Evolutionary conservation across 2,329 filamentous ascomycete species (phyloP).

Genomic region (Colletotrichum truncatum): DNA sequence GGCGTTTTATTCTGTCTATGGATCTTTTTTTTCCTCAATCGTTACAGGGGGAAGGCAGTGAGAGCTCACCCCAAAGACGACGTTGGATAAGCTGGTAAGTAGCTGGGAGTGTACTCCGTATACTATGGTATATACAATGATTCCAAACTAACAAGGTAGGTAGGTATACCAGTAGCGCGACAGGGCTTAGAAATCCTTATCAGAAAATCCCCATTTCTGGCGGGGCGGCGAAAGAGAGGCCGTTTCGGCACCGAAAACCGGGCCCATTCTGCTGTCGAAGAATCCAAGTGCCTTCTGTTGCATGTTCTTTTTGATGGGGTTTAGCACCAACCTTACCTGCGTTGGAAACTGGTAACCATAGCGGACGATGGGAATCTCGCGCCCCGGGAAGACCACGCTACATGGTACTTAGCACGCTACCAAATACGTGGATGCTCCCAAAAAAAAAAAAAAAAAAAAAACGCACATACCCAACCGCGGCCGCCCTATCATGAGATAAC

Average conservation of each 20-base stretch:
- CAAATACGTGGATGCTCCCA: too few relatives aligned
- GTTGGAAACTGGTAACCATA: neutral
- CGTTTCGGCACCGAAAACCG: slow-evolving; percentile 20
- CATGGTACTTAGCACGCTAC: neutral
- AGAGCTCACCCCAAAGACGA: neutral
- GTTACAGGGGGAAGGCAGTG: too few relatives aligned
- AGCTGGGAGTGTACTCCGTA: neutral
- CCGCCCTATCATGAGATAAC: slow-evolving; percentile 10
- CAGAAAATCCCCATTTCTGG: neutral
- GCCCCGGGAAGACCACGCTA: neutral
- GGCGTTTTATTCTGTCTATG: neutral
- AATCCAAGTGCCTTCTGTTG: too few relatives aligned
- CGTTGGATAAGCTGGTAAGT: neutral
- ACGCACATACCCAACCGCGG: too few relatives aligned
- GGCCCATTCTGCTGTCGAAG: too few relatives aligned
- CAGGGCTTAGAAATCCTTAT: slow-evolving; percentile 28
- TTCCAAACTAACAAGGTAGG: too few relatives aligned
- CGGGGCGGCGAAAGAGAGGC: neutral
- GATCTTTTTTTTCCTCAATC: too few relatives aligned
- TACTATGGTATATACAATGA: too few relatives aligned
- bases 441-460: too few relatives aligned
- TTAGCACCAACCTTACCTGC: too few relatives aligned
- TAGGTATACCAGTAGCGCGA: too few relatives aligned
- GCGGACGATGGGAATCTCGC: neutral
- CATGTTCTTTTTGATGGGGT: slow-evolving; percentile 7